Base-by-base conservation (phyloP, 1,284 basidiomycete genomes). In the Ustilago loliicola region DNA sequence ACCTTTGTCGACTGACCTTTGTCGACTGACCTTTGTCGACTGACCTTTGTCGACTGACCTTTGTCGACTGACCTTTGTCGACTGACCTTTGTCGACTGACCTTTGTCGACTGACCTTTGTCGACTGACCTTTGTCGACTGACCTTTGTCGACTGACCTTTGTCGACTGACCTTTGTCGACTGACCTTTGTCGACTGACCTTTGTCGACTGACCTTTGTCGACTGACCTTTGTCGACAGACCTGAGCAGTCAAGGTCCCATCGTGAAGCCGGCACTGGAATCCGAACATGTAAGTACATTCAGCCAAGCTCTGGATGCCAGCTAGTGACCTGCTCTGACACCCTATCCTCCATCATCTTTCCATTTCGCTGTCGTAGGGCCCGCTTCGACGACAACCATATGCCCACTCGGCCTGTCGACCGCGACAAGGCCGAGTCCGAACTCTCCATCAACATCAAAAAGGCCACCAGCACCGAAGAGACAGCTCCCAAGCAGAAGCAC, bases 401-500 rank as follows among this genome's bases (percentile, higher is more conserved):
- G 61, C 80, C 83, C 47, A 82, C 84, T 53, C 66, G 85, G 69
- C 84, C 84, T 21, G 78, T 86, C 54, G 84, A 86, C 61, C 80
- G 83, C 36, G 85, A 86, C 52, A 83, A 82, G 76, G 82, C 82
- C 59, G 85, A 86, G 42, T 77, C 76, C 60, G 85, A 85, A 34
- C 80, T 86, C n/a, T 69, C 77, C 42, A 69, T 85, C 48, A 80
- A 85, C 71, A 82, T 86, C 64, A 83, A 83, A 64, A 86, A 86
- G 76, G 85, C 85, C 2, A 85, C 84, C 38, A 83, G 61, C 62
- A 67, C 74, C 23, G 85, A 86, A 25, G 85, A 86, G 64, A 76
- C 82, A 0, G 81, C 85, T 27, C 85, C 85, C 40, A 86, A 86
- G 77, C 85, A 86, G 61, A 86, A 86, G 79, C 85, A 86, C 63